These are phyloP conservation scores for Phylloporus arenicola DNA, from an alignment of 768 basidiomycete species.

Conservation along the genomic window DNA sequence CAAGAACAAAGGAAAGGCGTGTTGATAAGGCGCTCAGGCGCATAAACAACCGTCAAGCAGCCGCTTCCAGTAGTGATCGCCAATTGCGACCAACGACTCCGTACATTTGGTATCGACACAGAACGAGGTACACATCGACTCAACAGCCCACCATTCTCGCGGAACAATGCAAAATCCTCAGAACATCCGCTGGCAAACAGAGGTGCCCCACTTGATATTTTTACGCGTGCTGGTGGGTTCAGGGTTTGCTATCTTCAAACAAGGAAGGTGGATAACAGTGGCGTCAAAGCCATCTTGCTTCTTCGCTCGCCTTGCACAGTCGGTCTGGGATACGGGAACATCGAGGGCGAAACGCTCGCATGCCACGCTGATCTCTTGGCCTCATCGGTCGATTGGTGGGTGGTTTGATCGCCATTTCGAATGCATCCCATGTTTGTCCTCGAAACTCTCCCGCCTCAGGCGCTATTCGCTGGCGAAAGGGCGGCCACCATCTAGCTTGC, in stretches of 20 bases:
- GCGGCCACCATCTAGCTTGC: slow-evolving; percentile 23
- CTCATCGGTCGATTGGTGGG: slow-evolving; percentile 1
- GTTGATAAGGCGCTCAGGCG: not conserved
- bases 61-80: not conserved
- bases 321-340: slow-evolving; percentile 47
- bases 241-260: slow-evolving; percentile 8
- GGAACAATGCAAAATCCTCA: not conserved
- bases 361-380: not conserved
- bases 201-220: not conserved
- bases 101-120: not conserved
- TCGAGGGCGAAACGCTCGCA: slow-evolving; percentile 21
- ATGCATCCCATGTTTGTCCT: not conserved
- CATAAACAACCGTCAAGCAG: slow-evolving; percentile 20
- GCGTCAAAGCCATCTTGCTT: slow-evolving; percentile 16
- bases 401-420: slow-evolving; percentile 7
- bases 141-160: not conserved
- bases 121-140: not conserved
- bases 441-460: not conserved
- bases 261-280: not conserved
- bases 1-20: not conserved
- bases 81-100: not conserved
- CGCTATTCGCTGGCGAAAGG: not conserved
- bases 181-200: not conserved
- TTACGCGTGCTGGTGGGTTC: not conserved
- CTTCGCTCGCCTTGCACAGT: slow-evolving; percentile 30